Percentiles rank a stretch among this genome's conserved stretches.
Conservation (phyloP, 192 early-diverging fungal genomes). For the Cladochytrium replicatum region DNA sequence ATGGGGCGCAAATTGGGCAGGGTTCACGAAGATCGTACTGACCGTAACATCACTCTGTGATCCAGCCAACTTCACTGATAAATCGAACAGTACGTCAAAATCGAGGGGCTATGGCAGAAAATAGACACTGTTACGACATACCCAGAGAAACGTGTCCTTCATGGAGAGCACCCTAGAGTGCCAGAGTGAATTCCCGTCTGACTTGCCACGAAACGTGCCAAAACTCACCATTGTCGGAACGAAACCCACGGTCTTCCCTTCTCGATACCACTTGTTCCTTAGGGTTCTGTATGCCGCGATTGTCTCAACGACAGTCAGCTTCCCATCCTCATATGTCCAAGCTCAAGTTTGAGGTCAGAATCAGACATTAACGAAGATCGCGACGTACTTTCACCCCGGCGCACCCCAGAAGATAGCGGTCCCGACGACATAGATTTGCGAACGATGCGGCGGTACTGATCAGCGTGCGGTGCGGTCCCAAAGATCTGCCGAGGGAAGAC, state of each 20-base stretch:
- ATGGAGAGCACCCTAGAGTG: slow-evolving; percentile 89
- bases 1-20: slow-evolving; percentile 94
- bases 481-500: too few relatives aligned
- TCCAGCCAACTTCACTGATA: slow-evolving; percentile 41
- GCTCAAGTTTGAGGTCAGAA: too few relatives aligned
- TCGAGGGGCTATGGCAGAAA: not conserved
- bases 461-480: too few relatives aligned
- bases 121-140: not conserved
- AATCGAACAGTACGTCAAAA: too few relatives aligned
- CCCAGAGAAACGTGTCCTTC: slow-evolving; percentile 81
- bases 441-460: too few relatives aligned
- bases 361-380: too few relatives aligned
- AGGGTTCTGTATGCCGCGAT: slow-evolving; percentile 61
- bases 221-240: slow-evolving; percentile 86
- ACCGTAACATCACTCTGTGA: slow-evolving; percentile 58
- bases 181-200: too few relatives aligned
- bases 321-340: not conserved
- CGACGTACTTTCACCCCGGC: too few relatives aligned
- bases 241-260: slow-evolving; percentile 66
- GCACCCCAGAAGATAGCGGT: too few relatives aligned
- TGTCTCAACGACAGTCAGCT: slow-evolving; percentile 51
- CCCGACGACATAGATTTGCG: too few relatives aligned
- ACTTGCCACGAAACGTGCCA: too few relatives aligned
- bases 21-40: slow-evolving; percentile 93
- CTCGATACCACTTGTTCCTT: slow-evolving; percentile 43